phyloP scores from a whole-genome alignment of 441 rosid genomes.

The Syzygium syzygioides region DNA sequence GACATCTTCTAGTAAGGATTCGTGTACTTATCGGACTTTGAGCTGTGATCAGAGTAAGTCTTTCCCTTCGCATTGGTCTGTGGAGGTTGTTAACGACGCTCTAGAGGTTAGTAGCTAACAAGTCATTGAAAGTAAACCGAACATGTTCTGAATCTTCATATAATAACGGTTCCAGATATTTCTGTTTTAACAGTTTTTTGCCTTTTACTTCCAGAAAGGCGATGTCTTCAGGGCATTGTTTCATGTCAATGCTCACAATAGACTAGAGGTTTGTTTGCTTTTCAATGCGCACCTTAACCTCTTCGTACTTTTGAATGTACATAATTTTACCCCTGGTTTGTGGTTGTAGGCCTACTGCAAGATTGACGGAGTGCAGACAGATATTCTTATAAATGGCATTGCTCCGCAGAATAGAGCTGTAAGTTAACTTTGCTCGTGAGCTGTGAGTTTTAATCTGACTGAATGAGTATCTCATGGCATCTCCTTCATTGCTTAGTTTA shows the following conservation, averaged over 20 bases:
- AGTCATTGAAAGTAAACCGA: neutral
- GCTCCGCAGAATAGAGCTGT: conserved; percentile 89
- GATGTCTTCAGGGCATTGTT: conserved; percentile 63
- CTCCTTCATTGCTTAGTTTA: neutral
- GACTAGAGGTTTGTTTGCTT: conserved; percentile 54
- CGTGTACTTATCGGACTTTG: conserved; percentile 22
- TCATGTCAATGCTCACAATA: conserved; percentile 85
- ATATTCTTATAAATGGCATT: conserved; percentile 68
- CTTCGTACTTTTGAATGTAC: neutral
- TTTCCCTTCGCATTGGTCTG: conserved; percentile 59
- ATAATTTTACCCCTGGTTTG: neutral
- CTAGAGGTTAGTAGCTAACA: conserved; percentile 51
- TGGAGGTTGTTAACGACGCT: conserved; percentile 46
- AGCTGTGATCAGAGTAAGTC: conserved; percentile 26
- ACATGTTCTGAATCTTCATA: neutral
- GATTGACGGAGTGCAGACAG: conserved; percentile 76
- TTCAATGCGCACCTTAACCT: neutral
- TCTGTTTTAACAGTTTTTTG: neutral
- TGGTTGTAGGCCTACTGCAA: conserved; percentile 82
- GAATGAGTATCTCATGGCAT: neutral
- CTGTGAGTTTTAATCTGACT: neutral
- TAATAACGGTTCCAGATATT: neutral
- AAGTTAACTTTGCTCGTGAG: conserved; percentile 24
- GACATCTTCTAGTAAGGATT: conserved; percentile 19
- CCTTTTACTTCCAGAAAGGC: conserved; percentile 47